A percentile compares a stretch with the other conserved stretches of the same genome.
Evolutionary conservation across 352 stramenopile species (phyloP).

Genomic region (Pythium vanterpoolii): DNA sequence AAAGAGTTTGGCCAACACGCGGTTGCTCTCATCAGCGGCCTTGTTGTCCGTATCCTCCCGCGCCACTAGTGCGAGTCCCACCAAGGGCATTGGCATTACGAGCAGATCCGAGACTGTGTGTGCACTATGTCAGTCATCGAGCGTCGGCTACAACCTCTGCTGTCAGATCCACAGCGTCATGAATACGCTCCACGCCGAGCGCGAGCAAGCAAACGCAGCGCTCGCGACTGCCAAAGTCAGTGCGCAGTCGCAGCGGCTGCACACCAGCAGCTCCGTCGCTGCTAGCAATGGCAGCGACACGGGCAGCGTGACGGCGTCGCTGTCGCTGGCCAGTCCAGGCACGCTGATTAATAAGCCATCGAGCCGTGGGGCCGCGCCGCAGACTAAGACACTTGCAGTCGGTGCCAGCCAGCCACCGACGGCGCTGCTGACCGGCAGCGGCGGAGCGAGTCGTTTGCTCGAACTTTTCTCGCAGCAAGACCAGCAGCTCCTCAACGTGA

Average conservation of each 20-base stretch:
- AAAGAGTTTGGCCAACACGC: background rate
- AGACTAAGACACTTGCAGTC: no score
- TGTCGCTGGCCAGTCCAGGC: no score
- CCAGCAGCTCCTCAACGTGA: constrained; percentile 48
- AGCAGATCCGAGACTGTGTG: background rate
- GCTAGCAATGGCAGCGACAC: background rate
- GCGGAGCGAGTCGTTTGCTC: constrained; percentile 28
- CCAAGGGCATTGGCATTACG: background rate
- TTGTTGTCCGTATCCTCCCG: constrained; percentile 1
- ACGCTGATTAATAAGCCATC: no score
- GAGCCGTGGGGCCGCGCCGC: no score
- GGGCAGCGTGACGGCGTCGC: no score
- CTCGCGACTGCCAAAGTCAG: constrained; percentile 9
- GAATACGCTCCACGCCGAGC: constrained; percentile 37
- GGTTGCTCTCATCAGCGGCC: background rate
- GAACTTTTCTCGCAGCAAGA: constrained; percentile 57
- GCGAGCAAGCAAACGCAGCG: constrained; percentile 14
- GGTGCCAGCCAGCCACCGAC: no score
- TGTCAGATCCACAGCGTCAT: constrained; percentile 57
- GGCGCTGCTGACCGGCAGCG: background rate
- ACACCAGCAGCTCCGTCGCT: no score
- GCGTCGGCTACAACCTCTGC: constrained; percentile 63
- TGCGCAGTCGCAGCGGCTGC: constrained; percentile 7
- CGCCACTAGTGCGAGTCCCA: background rate
- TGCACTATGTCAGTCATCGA: constrained; percentile 56